Percentiles rank a stretch among this genome's conserved stretches.
These are phyloP conservation scores for Saccharomyces uvarum DNA, from an alignment of 1,139 yeast genomes.

Conservation along the genomic window DNA sequence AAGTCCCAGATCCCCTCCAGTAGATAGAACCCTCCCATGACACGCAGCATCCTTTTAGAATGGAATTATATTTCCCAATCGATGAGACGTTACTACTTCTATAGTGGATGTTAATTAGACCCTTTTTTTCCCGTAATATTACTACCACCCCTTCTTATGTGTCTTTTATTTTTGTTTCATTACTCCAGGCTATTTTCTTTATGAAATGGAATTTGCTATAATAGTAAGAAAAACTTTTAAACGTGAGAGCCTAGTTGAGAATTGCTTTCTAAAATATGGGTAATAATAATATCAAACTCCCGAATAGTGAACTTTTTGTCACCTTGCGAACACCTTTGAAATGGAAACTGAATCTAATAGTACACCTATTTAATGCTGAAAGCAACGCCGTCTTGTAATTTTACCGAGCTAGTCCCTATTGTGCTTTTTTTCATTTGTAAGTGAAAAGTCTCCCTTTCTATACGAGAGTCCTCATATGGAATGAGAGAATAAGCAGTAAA, in stretches of 20 bases:
- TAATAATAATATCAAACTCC: neutral
- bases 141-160: slow-evolving; percentile 14
- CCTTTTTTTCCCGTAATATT: slow-evolving; percentile 13
- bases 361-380: neutral
- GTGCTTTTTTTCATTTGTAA: slow-evolving; percentile 18
- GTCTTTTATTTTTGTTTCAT: slow-evolving; percentile 7
- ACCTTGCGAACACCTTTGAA: neutral
- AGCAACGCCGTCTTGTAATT: neutral
- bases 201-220: neutral
- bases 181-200: slow-evolving; percentile 5
- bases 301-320: neutral
- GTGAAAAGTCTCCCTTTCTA: slow-evolving; percentile 5
- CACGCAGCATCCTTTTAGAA: neutral
- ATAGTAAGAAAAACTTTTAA: neutral
- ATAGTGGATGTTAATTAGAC: slow-evolving; percentile 25
- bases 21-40: neutral
- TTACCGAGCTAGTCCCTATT: slow-evolving; percentile 7
- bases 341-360: neutral
- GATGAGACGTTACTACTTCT: slow-evolving; percentile 10
- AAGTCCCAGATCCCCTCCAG: neutral
- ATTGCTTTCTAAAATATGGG: neutral
- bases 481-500: neutral
- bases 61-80: neutral
- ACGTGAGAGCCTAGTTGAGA: neutral
- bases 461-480: neutral